A percentile compares a stretch with the other conserved stretches of the same genome.
These are phyloP conservation scores for Phyllosticta citrichinensis DNA, from an alignment of 2,329 filamentous ascomycete genomes.

Conservation along the genomic window DNA sequence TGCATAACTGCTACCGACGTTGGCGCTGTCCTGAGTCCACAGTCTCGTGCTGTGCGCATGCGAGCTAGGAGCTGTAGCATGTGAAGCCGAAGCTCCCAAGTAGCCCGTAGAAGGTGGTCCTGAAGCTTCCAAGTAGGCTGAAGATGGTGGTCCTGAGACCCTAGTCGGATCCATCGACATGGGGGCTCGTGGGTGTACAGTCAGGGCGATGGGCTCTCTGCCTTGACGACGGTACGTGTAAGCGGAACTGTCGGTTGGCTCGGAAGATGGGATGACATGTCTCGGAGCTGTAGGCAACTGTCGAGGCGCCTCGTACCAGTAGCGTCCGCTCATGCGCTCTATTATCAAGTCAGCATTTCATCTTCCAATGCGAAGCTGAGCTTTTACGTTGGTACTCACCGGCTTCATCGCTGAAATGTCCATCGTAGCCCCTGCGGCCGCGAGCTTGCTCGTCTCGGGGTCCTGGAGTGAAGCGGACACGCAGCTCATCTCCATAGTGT, in stretches of 20 bases:
- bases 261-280: background rate
- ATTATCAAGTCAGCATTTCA: background rate
- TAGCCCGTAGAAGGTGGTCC: background rate
- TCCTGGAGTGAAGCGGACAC: background rate
- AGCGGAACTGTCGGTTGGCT: background rate
- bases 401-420: background rate
- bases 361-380: no score
- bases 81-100: background rate
- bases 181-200: background rate
- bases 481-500: background rate
- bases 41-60: background rate
- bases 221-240: background rate
- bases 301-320: background rate
- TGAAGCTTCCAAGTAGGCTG: background rate
- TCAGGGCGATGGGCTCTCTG: background rate
- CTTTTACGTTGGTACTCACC: no score
- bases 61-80: background rate
- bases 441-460: background rate
- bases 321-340: background rate
- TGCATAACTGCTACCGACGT: background rate
- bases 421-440: background rate
- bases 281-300: background rate
- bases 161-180: background rate
- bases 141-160: background rate
- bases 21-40: conserved; percentile 2